These are phyloP conservation scores for Erysimum cheiri DNA, from an alignment of 441 rosid species.

Conservation along the genomic window DNA sequence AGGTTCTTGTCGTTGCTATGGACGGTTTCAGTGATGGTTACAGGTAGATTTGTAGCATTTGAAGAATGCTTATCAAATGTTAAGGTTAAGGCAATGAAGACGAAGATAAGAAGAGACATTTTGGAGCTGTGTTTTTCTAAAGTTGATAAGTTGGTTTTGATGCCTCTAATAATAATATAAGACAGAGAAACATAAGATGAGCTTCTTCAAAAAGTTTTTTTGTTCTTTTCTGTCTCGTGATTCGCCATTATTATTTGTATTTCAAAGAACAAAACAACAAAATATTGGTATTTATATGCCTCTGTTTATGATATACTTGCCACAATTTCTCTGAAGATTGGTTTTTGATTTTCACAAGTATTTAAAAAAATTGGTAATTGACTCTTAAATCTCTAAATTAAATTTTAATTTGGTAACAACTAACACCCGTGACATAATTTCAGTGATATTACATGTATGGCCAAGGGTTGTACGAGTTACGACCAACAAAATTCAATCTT, in stretches of 20 bases:
- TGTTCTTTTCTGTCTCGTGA: conserved; percentile 46
- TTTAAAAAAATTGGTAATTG: too few relatives aligned
- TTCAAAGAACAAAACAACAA: conserved; percentile 15
- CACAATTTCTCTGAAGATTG: neutral
- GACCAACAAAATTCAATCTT: conserved; percentile 12
- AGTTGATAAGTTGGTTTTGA: neutral
- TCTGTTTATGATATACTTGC: conserved; percentile 1
- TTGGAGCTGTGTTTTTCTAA: conserved; percentile 19
- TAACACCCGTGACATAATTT: neutral
- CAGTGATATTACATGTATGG: neutral
- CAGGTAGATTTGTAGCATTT: conserved; percentile 55
- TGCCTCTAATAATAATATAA: neutral
- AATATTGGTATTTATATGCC: neutral
- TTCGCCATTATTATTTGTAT: conserved; percentile 24
- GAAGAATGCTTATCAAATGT: conserved; percentile 40
- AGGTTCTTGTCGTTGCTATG: conserved; percentile 48
- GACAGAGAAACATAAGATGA: neutral
- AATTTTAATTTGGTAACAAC: neutral
- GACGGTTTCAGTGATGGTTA: conserved; percentile 55
- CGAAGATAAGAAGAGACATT: conserved; percentile 35
- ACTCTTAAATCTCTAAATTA: too few relatives aligned
- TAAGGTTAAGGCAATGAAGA: conserved; percentile 42
- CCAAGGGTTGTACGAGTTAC: conserved; percentile 2
- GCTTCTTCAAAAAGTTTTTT: conserved; percentile 37
- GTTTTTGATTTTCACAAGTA: too few relatives aligned